Evolutionary conservation across 192 early-diverging fungal genomes (phyloP).

Genomic region (Backusella tarrabulga): DNA sequence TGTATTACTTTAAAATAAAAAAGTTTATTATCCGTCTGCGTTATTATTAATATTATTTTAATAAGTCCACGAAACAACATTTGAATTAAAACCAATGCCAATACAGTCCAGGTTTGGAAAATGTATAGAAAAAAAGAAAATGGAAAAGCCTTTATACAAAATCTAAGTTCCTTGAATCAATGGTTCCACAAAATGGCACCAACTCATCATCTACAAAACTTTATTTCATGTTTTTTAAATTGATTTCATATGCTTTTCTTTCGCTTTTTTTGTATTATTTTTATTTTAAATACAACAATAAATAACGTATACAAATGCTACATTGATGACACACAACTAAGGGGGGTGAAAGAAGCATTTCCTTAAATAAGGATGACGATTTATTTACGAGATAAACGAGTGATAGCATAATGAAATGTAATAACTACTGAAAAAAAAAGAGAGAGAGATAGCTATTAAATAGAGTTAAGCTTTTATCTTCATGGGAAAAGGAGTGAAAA

Average conservation of each 20-base stretch:
- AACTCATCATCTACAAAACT: neutral
- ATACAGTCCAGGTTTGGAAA: neutral
- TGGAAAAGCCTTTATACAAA: neutral
- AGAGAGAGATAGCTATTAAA: neutral
- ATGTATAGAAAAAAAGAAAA: neutral
- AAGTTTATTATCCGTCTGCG: neutral
- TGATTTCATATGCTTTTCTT: neutral
- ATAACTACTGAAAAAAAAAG: neutral
- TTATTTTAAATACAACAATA: neutral
- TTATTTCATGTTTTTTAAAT: neutral
- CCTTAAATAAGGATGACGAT: neutral
- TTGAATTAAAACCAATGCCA: neutral
- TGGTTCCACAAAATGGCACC: neutral
- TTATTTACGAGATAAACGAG: neutral
- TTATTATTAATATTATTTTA: neutral
- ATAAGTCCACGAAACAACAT: neutral
- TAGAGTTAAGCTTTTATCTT: constrained; percentile 1
- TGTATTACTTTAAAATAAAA: neutral
- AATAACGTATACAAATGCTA: neutral
- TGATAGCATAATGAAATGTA: neutral
- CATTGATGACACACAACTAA: neutral
- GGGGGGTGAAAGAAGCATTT: neutral
- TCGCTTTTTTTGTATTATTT: neutral
- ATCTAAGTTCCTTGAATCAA: neutral
- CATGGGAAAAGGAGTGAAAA: constrained; percentile 5